Evolutionary conservation across 768 basidiomycete species (phyloP).

Genomic region (Xerocomellus intermedius): DNA sequence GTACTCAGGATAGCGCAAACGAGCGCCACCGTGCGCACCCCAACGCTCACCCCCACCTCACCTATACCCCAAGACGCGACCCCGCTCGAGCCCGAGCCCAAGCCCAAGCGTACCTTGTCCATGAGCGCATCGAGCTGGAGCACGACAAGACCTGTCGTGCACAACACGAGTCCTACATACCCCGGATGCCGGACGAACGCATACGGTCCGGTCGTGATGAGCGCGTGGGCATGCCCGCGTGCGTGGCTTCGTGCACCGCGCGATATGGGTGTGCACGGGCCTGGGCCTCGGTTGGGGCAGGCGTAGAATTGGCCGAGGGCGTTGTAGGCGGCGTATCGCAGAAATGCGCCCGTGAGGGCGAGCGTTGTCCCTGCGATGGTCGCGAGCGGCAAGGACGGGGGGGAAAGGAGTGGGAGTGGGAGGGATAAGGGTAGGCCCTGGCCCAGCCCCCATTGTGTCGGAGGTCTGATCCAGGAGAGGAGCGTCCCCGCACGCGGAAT

Average conservation of each 20-base stretch:
- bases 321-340: constrained; percentile 36
- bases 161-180: constrained; percentile 34
- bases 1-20: constrained; percentile 2
- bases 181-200: constrained; percentile 29
- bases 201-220: constrained; percentile 31
- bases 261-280: background rate
- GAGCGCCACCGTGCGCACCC: constrained; percentile 13
- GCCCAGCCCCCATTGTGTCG: background rate
- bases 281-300: constrained; percentile 7
- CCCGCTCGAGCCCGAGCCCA: background rate
- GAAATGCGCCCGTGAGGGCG: constrained; percentile 39
- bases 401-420: background rate
- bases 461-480: background rate
- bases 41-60: constrained; percentile 37
- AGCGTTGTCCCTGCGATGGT: constrained; percentile 39
- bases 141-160: constrained; percentile 11
- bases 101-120: no score
- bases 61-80: constrained; percentile 18
- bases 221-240: constrained; percentile 16
- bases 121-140: constrained; percentile 12
- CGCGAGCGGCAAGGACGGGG: background rate
- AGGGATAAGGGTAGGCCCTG: background rate
- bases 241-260: background rate
- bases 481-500: background rate
- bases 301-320: constrained; percentile 26